A percentile compares a stretch with the other conserved stretches of the same genome.
Conservation (phyloP, 2,329 filamentous ascomycete species). For the Diplodia seriata region DNA sequence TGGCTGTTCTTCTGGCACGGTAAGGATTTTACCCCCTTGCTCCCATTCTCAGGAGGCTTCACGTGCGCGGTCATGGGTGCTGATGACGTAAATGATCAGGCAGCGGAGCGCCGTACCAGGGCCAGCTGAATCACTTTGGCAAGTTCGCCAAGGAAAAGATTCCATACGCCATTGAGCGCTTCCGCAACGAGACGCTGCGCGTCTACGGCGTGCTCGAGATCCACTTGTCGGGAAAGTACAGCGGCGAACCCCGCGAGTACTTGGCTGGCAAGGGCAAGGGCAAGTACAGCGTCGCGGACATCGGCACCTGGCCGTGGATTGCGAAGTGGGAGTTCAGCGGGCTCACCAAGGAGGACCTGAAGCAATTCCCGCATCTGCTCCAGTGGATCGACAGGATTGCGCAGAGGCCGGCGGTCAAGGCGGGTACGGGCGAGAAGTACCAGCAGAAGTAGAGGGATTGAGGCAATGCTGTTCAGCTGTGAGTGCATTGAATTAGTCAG, state of each 20-base stretch:
- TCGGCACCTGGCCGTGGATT: constrained; percentile 61
- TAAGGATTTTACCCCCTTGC: constrained; percentile 36
- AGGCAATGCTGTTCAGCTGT: not conserved
- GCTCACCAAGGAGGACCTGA: constrained; percentile 57
- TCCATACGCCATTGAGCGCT: constrained; percentile 46
- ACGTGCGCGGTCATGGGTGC: not conserved
- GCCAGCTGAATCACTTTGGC: constrained; percentile 56
- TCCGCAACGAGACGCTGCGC: constrained; percentile 59
- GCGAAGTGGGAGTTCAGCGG: constrained; percentile 54
- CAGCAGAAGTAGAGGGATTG: constrained; percentile 19
- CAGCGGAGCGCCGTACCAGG: constrained; percentile 49
- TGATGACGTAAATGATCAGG: constrained; percentile 32
- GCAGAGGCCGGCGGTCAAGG: constrained; percentile 56
- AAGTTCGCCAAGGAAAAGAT: constrained; percentile 44
- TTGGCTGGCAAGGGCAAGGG: constrained; percentile 61
- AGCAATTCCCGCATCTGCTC: constrained; percentile 59
- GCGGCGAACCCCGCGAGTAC: constrained; percentile 58
- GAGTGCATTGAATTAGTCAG: not conserved
- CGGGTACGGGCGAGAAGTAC: constrained; percentile 42
- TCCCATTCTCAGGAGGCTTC: not conserved
- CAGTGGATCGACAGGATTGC: constrained; percentile 62
- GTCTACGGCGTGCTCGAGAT: constrained; percentile 64
- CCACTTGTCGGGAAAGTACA: constrained; percentile 60
- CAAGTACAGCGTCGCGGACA: constrained; percentile 62
- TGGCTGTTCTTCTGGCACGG: constrained; percentile 65